A percentile compares a stretch with the other conserved stretches of the same genome.
Conservation (phyloP, 1,139 yeast genomes). For the Hyphopichia burtonii region DNA sequence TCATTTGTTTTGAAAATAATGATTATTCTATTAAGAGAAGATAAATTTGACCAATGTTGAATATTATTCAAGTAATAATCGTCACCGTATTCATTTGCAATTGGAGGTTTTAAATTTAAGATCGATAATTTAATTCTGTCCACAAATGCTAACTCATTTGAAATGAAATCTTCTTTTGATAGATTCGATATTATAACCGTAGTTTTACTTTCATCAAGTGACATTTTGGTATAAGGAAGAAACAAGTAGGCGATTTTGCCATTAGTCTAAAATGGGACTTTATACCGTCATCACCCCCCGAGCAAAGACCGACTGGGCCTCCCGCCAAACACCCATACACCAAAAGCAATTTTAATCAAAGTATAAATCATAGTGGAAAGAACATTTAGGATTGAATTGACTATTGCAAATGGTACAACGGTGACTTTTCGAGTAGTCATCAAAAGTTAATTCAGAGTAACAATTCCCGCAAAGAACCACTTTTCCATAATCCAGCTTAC, state of each 20-base stretch:
- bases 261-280: too few species aligned
- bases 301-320: too few species aligned
- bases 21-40: constrained; percentile 42
- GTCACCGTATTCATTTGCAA: constrained; percentile 11
- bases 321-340: too few species aligned
- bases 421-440: constrained; percentile 19
- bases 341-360: too few species aligned
- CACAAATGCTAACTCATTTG: constrained; percentile 25
- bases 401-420: constrained; percentile 27
- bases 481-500: constrained; percentile 10
- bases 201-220: constrained; percentile 17
- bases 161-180: constrained; percentile 29
- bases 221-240: not conserved
- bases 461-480: constrained; percentile 43
- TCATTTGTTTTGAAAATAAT: constrained; percentile 35
- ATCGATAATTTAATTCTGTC: constrained; percentile 36
- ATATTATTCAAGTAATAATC: constrained; percentile 30
- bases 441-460: constrained; percentile 25
- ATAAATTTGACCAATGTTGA: constrained; percentile 45
- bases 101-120: constrained; percentile 20
- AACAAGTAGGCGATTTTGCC: too few species aligned
- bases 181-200: constrained; percentile 40
- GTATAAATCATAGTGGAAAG: constrained; percentile 35
- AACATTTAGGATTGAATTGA: constrained; percentile 39
- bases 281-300: too few species aligned